phyloP scores from a whole-genome alignment of 768 basidiomycete species.

The Termitomyces titanicus region DNA sequence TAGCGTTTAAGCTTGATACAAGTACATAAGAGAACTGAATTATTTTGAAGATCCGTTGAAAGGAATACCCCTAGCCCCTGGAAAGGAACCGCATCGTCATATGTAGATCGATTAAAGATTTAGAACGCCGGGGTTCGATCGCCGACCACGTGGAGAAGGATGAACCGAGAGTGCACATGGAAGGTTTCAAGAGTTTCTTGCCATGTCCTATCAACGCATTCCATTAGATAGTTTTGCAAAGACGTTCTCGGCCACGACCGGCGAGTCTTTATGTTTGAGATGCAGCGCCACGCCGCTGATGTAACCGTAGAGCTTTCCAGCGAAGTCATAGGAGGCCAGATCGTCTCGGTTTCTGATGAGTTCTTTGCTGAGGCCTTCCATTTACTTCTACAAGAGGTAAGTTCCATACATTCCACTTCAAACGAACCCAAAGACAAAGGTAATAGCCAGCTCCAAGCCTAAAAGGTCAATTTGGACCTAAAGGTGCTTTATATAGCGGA shows the following conservation, averaged over 20 bases:
- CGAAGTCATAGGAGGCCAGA: slow-evolving; percentile 71
- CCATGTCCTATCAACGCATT: slow-evolving; percentile 43
- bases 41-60: neutral
- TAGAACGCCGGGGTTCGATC: neutral
- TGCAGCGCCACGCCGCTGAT: neutral
- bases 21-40: neutral
- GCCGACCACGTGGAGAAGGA: neutral
- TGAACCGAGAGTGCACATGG: too few species aligned
- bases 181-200: too few species aligned
- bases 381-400: slow-evolving; percentile 78
- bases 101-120: too few species aligned
- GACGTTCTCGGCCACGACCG: slow-evolving; percentile 47
- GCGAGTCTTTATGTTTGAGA: slow-evolving; percentile 25
- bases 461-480: slow-evolving; percentile 97
- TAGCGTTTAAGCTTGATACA: too few species aligned
- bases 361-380: slow-evolving; percentile 90
- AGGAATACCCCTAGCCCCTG: neutral
- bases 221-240: slow-evolving; percentile 43
- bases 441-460: slow-evolving; percentile 77
- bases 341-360: slow-evolving; percentile 85
- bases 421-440: slow-evolving; percentile 2
- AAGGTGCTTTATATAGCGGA: slow-evolving; percentile 90
- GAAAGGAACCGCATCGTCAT: neutral
- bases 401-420: slow-evolving; percentile 15
- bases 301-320: slow-evolving; percentile 78